These are phyloP conservation scores for Gossypium anomalum DNA, from an alignment of 345 rosid species.

Conservation along the genomic window DNA sequence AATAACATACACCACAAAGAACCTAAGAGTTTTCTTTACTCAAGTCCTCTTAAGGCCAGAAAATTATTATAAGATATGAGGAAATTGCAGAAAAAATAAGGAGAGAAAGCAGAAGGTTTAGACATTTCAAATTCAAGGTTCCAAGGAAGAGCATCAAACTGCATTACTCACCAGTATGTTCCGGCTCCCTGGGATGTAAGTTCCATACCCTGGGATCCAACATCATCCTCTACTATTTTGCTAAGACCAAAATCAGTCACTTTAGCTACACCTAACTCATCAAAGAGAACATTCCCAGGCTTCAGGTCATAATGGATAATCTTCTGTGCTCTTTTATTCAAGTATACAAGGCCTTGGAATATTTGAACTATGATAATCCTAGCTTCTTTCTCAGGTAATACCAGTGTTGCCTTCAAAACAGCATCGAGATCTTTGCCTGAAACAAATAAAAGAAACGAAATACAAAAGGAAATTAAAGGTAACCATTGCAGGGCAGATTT, in stretches of 20 bases:
- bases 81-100: slow-evolving; percentile 1
- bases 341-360: slow-evolving; percentile 92
- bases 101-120: background rate
- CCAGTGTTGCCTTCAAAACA: slow-evolving; percentile 86
- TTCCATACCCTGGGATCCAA: slow-evolving; percentile 98
- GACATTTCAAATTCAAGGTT: background rate
- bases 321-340: slow-evolving; percentile 80
- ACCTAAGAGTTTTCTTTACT: background rate
- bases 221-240: slow-evolving; percentile 92
- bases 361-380: slow-evolving; percentile 87
- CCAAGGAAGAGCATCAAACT: background rate
- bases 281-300: slow-evolving; percentile 98
- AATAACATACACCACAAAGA: background rate
- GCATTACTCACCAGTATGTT: slow-evolving; percentile 77
- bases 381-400: slow-evolving; percentile 94
- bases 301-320: slow-evolving; percentile 98
- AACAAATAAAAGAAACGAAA: slow-evolving; percentile 9
- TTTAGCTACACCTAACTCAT: slow-evolving; percentile 93
- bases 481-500: slow-evolving; percentile 14
- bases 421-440: slow-evolving; percentile 99
- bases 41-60: background rate
- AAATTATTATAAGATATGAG: background rate
- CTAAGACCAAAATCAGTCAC: slow-evolving; percentile 99
- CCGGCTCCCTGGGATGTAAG: slow-evolving; percentile 99
- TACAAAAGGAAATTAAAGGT: slow-evolving; percentile 9